Evolutionary conservation across 805 yeast species (phyloP).

Genomic region (Saturnispora besseyi): DNA sequence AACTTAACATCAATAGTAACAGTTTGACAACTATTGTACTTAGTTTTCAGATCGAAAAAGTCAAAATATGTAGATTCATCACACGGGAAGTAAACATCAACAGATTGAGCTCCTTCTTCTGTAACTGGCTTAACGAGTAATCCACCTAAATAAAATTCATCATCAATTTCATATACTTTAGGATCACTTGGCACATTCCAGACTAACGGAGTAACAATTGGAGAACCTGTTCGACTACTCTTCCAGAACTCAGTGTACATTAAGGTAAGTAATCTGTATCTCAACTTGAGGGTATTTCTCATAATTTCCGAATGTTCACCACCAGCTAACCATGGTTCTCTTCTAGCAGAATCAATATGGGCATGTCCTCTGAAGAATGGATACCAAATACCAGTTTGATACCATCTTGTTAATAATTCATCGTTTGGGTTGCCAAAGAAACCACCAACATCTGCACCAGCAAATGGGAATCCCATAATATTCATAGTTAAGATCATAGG

Average conservation of each 20-base stretch:
- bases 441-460: conserved; percentile 97
- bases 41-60: conserved; percentile 26
- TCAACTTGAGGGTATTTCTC: conserved; percentile 58
- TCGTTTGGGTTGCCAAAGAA: conserved; percentile 83
- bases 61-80: conserved; percentile 49
- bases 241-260: conserved; percentile 72
- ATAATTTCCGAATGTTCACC: conserved; percentile 63
- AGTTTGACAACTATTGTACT: conserved; percentile 27
- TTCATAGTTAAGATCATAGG: conserved; percentile 85
- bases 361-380: conserved; percentile 97
- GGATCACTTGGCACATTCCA: conserved; percentile 44
- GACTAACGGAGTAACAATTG: conserved; percentile 63
- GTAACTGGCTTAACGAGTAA: conserved; percentile 76
- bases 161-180: conserved; percentile 54
- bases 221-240: conserved; percentile 51
- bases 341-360: conserved; percentile 82
- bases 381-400: conserved; percentile 91
- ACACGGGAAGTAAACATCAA: conserved; percentile 41
- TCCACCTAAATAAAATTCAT: conserved; percentile 71
- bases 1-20: conserved; percentile 42
- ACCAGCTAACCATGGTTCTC: conserved; percentile 86
- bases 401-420: conserved; percentile 86
- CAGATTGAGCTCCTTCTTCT: conserved; percentile 36
- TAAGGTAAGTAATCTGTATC: conserved; percentile 72
- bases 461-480: conserved; percentile 79